Conservation (phyloP, 2,329 filamentous ascomycete genomes). For the Alternaria postmessia region DNA sequence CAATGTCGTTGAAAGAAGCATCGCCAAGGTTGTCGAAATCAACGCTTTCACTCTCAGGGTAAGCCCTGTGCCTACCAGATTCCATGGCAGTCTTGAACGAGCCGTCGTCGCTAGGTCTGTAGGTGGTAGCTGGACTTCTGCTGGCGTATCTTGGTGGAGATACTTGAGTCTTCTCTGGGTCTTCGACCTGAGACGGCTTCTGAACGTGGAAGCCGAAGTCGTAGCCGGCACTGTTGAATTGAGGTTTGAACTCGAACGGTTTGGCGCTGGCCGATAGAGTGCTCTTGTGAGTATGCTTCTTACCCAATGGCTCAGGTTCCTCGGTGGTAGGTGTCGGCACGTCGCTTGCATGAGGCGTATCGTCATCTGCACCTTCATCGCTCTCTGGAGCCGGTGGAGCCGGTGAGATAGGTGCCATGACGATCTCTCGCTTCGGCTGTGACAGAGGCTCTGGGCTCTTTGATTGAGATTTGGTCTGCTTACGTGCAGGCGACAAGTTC, state of each 20-base stretch:
- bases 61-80: conserved; percentile 41
- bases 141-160: conserved; percentile 36
- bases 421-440: conserved; percentile 18
- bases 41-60: conserved; percentile 49
- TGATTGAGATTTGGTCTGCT: conserved; percentile 30
- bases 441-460: conserved; percentile 39
- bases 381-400: conserved; percentile 10
- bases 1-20: conserved; percentile 80
- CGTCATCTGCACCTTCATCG: conserved; percentile 27
- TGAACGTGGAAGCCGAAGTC: conserved; percentile 52
- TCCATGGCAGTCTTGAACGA: conserved; percentile 51
- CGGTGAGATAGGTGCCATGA: conserved; percentile 20
- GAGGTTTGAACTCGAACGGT: conserved; percentile 66
- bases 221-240: conserved; percentile 40
- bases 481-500: conserved; percentile 44
- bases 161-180: conserved; percentile 29
- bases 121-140: conserved; percentile 51
- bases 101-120: conserved; percentile 51
- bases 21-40: conserved; percentile 48
- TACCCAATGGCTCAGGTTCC: conserved; percentile 29
- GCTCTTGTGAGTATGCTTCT: conserved; percentile 50
- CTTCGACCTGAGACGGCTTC: conserved; percentile 45
- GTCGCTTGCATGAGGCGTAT: conserved; percentile 41
- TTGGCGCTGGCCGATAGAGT: conserved; percentile 75
- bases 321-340: conserved; percentile 42